Evolutionary conservation across 805 yeast species (phyloP).

Genomic region (Ogataea minuta): DNA sequence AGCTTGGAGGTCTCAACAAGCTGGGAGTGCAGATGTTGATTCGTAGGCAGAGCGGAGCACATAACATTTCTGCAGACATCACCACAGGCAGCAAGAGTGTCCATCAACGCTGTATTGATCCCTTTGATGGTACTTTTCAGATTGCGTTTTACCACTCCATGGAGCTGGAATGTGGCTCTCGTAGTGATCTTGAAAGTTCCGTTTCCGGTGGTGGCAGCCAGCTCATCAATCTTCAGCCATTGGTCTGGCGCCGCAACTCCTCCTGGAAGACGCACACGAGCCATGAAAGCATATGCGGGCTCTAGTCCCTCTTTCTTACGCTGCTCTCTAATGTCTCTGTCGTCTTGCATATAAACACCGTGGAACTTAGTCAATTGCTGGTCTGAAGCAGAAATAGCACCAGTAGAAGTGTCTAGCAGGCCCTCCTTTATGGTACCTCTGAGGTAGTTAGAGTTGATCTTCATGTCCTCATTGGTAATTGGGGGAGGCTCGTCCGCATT

Average conservation of each 20-base stretch:
- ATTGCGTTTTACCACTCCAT: constrained; percentile 88
- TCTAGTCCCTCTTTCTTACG: constrained; percentile 90
- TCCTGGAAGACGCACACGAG: constrained; percentile 92
- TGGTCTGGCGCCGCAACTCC: constrained; percentile 85
- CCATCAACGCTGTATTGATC: constrained; percentile 86
- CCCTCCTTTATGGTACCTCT: constrained; percentile 94
- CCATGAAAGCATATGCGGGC: constrained; percentile 97
- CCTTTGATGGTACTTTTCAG: constrained; percentile 90
- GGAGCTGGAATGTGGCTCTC: constrained; percentile 95
- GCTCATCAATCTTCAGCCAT: constrained; percentile 81
- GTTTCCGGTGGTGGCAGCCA: constrained; percentile 81
- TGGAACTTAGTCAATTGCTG: constrained; percentile 96
- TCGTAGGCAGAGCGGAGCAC: constrained; percentile 84
- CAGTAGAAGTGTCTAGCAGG: constrained; percentile 75
- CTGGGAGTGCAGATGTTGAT: constrained; percentile 78
- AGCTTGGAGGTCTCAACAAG: constrained; percentile 58
- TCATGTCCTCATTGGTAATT: constrained; percentile 94
- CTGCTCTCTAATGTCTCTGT: constrained; percentile 91
- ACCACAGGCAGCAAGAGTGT: constrained; percentile 97
- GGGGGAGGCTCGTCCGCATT: constrained; percentile 89
- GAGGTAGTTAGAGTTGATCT: constrained; percentile 77
- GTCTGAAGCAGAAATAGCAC: constrained; percentile 86
- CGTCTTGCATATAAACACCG: constrained; percentile 98
- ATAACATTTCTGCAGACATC: constrained; percentile 97
- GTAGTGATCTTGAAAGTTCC: constrained; percentile 94